Conservation (phyloP, 2,329 filamentous ascomycete species). For the Pestalotiopsis sp. region DNA sequence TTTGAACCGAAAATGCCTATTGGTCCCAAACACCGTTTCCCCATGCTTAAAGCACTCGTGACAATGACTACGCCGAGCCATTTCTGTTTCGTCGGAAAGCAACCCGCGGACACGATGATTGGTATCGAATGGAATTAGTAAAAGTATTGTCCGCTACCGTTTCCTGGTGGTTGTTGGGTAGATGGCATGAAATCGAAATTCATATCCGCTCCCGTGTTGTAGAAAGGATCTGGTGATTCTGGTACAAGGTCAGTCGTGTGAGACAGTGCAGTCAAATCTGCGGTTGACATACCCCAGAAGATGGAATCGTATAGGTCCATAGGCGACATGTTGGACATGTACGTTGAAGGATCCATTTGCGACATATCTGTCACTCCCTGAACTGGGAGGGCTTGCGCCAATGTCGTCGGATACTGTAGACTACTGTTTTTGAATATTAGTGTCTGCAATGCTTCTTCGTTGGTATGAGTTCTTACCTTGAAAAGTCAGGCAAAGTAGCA, state of each 20-base stretch:
- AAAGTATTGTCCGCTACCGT: slow-evolving; percentile 49
- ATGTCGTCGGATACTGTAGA: slow-evolving; percentile 30
- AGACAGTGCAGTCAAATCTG: slow-evolving; percentile 16
- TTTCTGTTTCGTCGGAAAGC: background rate
- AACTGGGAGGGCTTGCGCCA: slow-evolving; percentile 33
- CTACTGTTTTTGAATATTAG: slow-evolving; percentile 16
- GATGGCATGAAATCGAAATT: slow-evolving; percentile 58
- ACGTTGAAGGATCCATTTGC: slow-evolving; percentile 56
- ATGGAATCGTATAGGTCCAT: slow-evolving; percentile 72
- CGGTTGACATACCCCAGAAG: slow-evolving; percentile 59
- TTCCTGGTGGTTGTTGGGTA: slow-evolving; percentile 60
- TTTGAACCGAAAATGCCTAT: background rate
- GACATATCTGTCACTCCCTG: slow-evolving; percentile 47
- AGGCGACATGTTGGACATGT: slow-evolving; percentile 68
- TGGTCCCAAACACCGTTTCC: background rate
- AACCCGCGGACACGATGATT: background rate
- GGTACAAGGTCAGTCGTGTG: slow-evolving; percentile 15
- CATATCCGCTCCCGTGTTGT: slow-evolving; percentile 55
- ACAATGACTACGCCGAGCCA: background rate
- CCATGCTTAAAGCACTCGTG: background rate
- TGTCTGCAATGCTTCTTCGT: background rate
- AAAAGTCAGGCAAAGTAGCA: slow-evolving; percentile 47
- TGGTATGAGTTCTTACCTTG: slow-evolving; percentile 33
- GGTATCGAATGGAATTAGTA: slow-evolving; percentile 53
- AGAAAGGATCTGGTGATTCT: slow-evolving; percentile 65